phyloP scores from a whole-genome alignment of 371 early-diverging fungal genomes.

The Mortierella polycephala region DNA sequence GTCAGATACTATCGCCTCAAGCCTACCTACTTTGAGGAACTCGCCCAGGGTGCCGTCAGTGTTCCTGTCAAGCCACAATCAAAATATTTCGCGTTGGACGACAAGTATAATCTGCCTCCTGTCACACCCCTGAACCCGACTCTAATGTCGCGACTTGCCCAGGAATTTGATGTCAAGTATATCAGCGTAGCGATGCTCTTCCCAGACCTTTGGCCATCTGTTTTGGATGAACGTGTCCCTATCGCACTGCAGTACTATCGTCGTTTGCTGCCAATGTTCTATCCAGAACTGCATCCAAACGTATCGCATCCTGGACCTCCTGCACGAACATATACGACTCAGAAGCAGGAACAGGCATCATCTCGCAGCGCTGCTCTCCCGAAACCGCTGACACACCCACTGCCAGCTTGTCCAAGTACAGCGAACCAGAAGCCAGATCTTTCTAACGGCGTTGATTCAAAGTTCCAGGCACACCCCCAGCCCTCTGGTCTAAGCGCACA shows the following conservation, averaged over 20 bases:
- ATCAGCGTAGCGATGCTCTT: constrained; percentile 4
- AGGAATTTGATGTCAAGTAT: neutral
- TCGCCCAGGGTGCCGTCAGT: too few species aligned
- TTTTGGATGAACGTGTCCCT: neutral
- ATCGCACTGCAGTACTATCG: neutral
- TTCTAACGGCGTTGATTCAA: too few species aligned
- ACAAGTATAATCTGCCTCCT: neutral
- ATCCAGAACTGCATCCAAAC: neutral
- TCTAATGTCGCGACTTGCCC: neutral
- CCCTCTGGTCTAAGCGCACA: too few species aligned
- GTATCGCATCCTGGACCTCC: neutral
- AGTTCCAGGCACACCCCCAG: too few species aligned
- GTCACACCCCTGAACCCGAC: neutral
- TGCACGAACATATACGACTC: neutral
- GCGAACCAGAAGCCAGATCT: too few species aligned
- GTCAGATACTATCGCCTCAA: constrained; percentile 19
- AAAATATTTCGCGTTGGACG: neutral
- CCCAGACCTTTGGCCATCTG: constrained; percentile 3
- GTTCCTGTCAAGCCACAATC: too few species aligned
- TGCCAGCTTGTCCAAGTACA: too few species aligned
- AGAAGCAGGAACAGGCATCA: too few species aligned
- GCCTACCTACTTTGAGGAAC: constrained; percentile 5
- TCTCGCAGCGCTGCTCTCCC: too few species aligned
- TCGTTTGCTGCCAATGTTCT: constrained; percentile 2
- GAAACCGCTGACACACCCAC: too few species aligned